Evolutionary conservation across 192 early-diverging fungal genomes (phyloP).

Genomic region (Backusella tarrabulga): DNA sequence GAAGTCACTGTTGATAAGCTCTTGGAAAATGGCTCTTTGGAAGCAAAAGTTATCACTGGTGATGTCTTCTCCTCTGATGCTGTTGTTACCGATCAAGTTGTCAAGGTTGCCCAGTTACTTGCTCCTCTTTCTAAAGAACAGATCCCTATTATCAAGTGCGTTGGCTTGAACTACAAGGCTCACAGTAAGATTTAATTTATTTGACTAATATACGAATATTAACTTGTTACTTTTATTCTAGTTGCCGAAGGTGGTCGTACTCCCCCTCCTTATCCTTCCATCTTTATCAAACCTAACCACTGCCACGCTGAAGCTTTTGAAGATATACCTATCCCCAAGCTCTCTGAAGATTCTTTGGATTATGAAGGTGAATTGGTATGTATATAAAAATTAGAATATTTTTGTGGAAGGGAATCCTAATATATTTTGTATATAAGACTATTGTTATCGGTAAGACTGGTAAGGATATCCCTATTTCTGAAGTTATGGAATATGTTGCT

Average conservation of each 20-base stretch:
- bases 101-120: slow-evolving; percentile 32
- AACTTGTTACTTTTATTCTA: background rate
- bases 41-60: slow-evolving; percentile 48
- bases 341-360: slow-evolving; percentile 37
- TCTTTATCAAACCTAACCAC: slow-evolving; percentile 55
- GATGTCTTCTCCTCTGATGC: slow-evolving; percentile 38
- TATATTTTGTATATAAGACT: slow-evolving; percentile 30
- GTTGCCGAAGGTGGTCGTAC: slow-evolving; percentile 47
- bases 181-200: slow-evolving; percentile 32
- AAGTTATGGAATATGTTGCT: slow-evolving; percentile 65
- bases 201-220: background rate
- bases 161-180: slow-evolving; percentile 59
- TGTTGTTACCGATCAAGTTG: slow-evolving; percentile 40
- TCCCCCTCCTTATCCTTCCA: slow-evolving; percentile 47
- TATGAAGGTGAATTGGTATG: slow-evolving; percentile 69
- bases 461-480: slow-evolving; percentile 63
- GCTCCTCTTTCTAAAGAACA: slow-evolving; percentile 7
- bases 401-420: background rate
- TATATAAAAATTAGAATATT: background rate
- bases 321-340: slow-evolving; percentile 44
- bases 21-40: background rate
- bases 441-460: slow-evolving; percentile 85
- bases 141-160: slow-evolving; percentile 44
- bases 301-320: slow-evolving; percentile 44
- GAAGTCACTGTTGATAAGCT: slow-evolving; percentile 16